These are phyloP conservation scores for Phytophthora pseudosyringae DNA, from an alignment of 352 stramenopile genomes.

Conservation along the genomic window DNA sequence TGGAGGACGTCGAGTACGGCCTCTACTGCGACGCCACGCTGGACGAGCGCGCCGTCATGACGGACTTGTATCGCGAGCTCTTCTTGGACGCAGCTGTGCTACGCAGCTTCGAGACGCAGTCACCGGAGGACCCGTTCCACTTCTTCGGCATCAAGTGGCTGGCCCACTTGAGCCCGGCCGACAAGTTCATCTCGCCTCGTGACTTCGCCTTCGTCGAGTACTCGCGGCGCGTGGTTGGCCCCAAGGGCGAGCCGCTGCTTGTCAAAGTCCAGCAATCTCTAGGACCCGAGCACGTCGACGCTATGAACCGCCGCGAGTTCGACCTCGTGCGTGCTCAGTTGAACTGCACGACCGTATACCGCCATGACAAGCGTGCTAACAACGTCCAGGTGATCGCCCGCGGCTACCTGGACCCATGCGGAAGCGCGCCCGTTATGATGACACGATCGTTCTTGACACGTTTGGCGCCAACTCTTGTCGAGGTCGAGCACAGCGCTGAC, in stretches of 20 bases:
- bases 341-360: conserved; percentile 54
- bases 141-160: conserved; percentile 65
- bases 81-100: conserved; percentile 56
- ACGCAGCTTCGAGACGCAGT: conserved; percentile 45
- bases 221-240: conserved; percentile 39
- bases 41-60: conserved; percentile 55
- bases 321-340: conserved; percentile 50
- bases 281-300: conserved; percentile 34
- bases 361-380: conserved; percentile 48
- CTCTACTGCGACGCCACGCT: conserved; percentile 55
- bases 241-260: conserved; percentile 45
- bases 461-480: conserved; percentile 51
- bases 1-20: conserved; percentile 60
- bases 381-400: conserved; percentile 53
- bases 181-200: conserved; percentile 59
- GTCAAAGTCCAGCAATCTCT: conserved; percentile 57
- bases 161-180: conserved; percentile 44
- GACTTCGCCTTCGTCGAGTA: conserved; percentile 61
- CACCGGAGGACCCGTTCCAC: conserved; percentile 46
- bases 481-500: conserved; percentile 51
- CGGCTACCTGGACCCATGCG: conserved; percentile 49
- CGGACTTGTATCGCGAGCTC: conserved; percentile 47
- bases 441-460: conserved; percentile 49
- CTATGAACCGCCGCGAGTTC: conserved; percentile 53
- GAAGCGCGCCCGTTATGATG: conserved; percentile 41